Percentiles rank a stretch among this genome's conserved stretches.
Conservation (phyloP, 108 stramenopile species). For the Conticribra guillardii region DNA sequence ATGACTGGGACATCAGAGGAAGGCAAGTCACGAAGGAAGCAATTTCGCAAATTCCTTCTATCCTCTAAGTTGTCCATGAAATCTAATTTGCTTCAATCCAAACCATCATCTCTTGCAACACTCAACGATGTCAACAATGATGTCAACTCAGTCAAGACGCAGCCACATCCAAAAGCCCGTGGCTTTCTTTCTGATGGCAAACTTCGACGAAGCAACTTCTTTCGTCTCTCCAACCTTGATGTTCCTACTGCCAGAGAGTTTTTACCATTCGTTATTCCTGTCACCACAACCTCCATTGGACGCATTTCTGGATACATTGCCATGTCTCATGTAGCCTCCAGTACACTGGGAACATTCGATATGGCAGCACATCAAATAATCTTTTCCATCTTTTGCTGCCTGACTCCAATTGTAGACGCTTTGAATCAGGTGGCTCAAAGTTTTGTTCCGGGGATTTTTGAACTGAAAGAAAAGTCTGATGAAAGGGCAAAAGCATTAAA, state of each 20-base stretch:
- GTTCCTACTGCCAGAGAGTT: constrained; percentile 49
- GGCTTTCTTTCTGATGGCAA: constrained; percentile 38
- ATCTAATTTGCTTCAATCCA: no score
- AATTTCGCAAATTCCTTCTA: constrained; percentile 24
- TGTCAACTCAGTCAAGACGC: not conserved
- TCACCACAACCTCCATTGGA: constrained; percentile 79
- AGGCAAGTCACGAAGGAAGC: constrained; percentile 43
- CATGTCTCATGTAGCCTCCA: constrained; percentile 82
- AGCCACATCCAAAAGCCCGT: constrained; percentile 21
- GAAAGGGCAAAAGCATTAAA: constrained; percentile 65
- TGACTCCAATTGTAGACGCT: constrained; percentile 80
- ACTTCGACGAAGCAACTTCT: constrained; percentile 15
- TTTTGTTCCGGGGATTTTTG: constrained; percentile 73
- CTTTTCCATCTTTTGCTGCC: constrained; percentile 74
- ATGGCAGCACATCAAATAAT: constrained; percentile 88
- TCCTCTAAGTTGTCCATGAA: constrained; percentile 1
- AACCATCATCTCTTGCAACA: no score
- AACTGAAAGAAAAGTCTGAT: constrained; percentile 26
- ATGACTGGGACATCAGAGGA: constrained; percentile 52
- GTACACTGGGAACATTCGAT: constrained; percentile 66
- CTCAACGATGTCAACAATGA: constrained; percentile 1
- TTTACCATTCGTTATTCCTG: constrained; percentile 74
- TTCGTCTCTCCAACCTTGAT: constrained; percentile 21
- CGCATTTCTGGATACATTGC: constrained; percentile 80
- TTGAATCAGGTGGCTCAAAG: constrained; percentile 80